Percentiles rank a stretch among this genome's conserved stretches.
These are phyloP conservation scores for Ophiocytium majus DNA, from an alignment of 352 stramenopile species.

Conservation along the genomic window DNA sequence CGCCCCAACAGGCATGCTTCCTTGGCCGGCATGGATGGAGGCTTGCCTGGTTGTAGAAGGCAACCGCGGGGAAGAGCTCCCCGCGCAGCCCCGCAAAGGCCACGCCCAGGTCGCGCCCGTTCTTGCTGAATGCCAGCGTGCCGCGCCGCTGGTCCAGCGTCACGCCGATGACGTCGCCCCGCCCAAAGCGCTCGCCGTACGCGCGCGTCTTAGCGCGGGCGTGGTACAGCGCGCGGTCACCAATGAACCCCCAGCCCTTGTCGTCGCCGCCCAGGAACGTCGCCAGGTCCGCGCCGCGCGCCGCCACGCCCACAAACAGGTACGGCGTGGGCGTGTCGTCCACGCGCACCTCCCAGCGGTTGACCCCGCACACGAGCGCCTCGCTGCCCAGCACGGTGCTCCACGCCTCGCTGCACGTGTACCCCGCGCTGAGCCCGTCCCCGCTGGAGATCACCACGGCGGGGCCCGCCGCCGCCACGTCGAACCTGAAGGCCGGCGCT, in stretches of 20 bases:
- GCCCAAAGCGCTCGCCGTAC: conserved; percentile 76
- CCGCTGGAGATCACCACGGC: conserved; percentile 4
- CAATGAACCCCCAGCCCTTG: conserved; percentile 97
- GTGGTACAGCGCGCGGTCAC: conserved; percentile 97
- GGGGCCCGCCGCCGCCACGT: conserved; percentile 37
- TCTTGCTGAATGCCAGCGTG: conserved; percentile 96
- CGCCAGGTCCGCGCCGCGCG: conserved; percentile 77
- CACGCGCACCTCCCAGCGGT: conserved; percentile 78
- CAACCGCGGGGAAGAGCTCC: conserved; percentile 79
- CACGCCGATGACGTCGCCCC: conserved; percentile 80
- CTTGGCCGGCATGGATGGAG: background rate
- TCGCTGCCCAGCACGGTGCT: conserved; percentile 72
- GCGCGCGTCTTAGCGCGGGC: conserved; percentile 85
- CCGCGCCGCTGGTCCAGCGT: conserved; percentile 89
- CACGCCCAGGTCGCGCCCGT: conserved; percentile 72
- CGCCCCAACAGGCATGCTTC: background rate
- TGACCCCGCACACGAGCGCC: conserved; percentile 70
- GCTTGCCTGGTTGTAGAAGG: conserved; percentile 78
- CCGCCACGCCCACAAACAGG: conserved; percentile 94
- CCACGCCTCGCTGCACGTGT: conserved; percentile 71
- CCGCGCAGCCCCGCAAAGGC: conserved; percentile 85
- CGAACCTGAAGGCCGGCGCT: conserved; percentile 56
- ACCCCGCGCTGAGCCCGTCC: background rate
- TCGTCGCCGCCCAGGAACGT: conserved; percentile 96
- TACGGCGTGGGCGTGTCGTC: conserved; percentile 92